Conservation (phyloP, 805 yeast genomes). For the Ogataea angusta region DNA sequence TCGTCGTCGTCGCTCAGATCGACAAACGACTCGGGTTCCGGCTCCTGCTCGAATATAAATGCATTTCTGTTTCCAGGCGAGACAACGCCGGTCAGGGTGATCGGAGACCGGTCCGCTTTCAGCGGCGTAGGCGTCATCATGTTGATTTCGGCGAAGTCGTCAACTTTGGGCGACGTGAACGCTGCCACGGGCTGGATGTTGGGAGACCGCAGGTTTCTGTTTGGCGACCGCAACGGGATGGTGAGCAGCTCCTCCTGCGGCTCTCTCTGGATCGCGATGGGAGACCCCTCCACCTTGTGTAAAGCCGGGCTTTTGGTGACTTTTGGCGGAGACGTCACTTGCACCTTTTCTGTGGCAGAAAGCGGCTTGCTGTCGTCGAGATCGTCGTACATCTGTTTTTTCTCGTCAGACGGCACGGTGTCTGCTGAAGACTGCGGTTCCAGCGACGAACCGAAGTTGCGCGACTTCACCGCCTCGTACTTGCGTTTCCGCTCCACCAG, state of each 20-base stretch:
- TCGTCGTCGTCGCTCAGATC: slow-evolving; percentile 20
- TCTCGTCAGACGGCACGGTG: slow-evolving; percentile 10
- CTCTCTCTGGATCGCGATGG: neutral
- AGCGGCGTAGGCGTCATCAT: slow-evolving; percentile 11
- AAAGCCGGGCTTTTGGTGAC: slow-evolving; percentile 15
- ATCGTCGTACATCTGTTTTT: slow-evolving; percentile 9
- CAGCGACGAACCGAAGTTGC: neutral
- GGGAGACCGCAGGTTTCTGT: slow-evolving; percentile 15
- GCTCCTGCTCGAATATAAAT: slow-evolving; percentile 20
- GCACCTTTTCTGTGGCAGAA: slow-evolving; percentile 13
- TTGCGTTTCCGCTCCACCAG: slow-evolving; percentile 71
- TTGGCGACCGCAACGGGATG: slow-evolving; percentile 34
- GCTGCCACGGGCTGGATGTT: slow-evolving; percentile 11
- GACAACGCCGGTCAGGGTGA: slow-evolving; percentile 9
- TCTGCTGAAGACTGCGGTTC: slow-evolving; percentile 2
- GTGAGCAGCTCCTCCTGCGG: slow-evolving; percentile 21
- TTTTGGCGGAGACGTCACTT: slow-evolving; percentile 15
- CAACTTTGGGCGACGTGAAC: slow-evolving; percentile 10
- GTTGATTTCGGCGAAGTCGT: neutral
- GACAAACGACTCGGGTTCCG: slow-evolving; percentile 21
- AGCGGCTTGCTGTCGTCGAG: slow-evolving; percentile 4
- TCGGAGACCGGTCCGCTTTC: slow-evolving; percentile 10
- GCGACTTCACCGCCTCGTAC: slow-evolving; percentile 45
- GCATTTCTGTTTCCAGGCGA: slow-evolving; percentile 25
- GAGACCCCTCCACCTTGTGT: slow-evolving; percentile 2